A percentile compares a stretch with the other conserved stretches of the same genome.
These are phyloP conservation scores for Chenopodium formosanum DNA, from an alignment of 148 eudicot species.

Conservation along the genomic window DNA sequence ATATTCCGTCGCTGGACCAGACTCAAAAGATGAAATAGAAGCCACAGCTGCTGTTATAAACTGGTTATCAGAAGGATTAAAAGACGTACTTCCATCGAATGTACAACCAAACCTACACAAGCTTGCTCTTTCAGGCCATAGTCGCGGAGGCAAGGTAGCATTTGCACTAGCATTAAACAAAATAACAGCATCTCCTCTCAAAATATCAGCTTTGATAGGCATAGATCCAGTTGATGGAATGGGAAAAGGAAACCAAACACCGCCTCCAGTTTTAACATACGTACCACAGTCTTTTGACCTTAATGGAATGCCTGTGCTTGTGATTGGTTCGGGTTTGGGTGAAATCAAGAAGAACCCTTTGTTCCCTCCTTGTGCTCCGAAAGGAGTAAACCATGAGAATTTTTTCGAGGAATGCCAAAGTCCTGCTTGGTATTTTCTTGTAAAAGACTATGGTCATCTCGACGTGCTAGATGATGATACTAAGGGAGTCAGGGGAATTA, in stretches of 20 bases:
- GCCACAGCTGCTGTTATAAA: slow-evolving; percentile 47
- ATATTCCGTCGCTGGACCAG: slow-evolving; percentile 62
- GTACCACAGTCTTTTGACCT: slow-evolving; percentile 59
- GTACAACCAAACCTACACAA: slow-evolving; percentile 44
- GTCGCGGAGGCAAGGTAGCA: slow-evolving; percentile 81
- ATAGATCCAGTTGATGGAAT: slow-evolving; percentile 87
- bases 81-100: slow-evolving; percentile 41
- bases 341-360: slow-evolving; percentile 50
- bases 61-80: slow-evolving; percentile 59
- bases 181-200: slow-evolving; percentile 26
- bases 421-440: slow-evolving; percentile 68
- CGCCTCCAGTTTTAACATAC: slow-evolving; percentile 64
- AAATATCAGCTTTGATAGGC: slow-evolving; percentile 63
- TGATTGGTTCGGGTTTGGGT: slow-evolving; percentile 71
- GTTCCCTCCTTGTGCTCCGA: slow-evolving; percentile 79
- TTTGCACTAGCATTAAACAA: slow-evolving; percentile 52
- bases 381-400: slow-evolving; percentile 74
- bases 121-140: slow-evolving; percentile 71
- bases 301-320: slow-evolving; percentile 37
- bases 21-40: slow-evolving; percentile 56
- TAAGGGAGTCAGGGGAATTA: slow-evolving; percentile 56
- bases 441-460: slow-evolving; percentile 65
- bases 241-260: slow-evolving; percentile 63
- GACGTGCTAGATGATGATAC: slow-evolving; percentile 82
- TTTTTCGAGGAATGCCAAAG: slow-evolving; percentile 55